Evolutionary conservation across 1,284 basidiomycete genomes (phyloP), one percentile per base, ranked within the genome.

Genomic region (Peniophora sp.): DNA sequence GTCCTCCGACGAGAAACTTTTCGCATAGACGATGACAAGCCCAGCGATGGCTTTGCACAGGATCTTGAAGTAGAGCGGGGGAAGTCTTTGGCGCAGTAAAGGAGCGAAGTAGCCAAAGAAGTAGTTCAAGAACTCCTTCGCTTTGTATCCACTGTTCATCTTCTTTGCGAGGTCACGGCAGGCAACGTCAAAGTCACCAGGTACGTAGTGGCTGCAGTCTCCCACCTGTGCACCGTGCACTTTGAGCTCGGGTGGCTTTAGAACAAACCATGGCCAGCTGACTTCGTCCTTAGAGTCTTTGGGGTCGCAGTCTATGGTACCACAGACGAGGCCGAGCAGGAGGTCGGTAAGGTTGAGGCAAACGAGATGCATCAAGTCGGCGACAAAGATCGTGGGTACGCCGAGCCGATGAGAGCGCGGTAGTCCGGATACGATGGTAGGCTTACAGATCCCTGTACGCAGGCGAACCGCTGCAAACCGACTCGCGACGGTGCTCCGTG

Each of bases 281-380:
- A n/a, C n/a, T n/a, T 20, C 39, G 1, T 41, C 35, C 14, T 53
- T 57, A n/a, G 51, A 34, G 43, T 68, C 60, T 12, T 49, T 39
- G 1, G 38, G 11, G 1, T 54, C 53, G 22, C 59, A 58, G 0
- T 63, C 52, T 2, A 71, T 41, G 0, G 54, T 60, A 0, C 66
- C 69, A 1, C 62, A 51, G 64, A 65, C 69, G 2, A 73, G 59
- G 0, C 46, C n/a, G 0, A 69, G 11, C 0, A 67, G 10, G 0
- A 72, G 56, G 17, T 71, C 64, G 0, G 60, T 47, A 0, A 72
- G 17, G 5, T 66, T 65, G 5, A 67, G 45, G 0, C 52, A 34
- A 3, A 63, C 46, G 0, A 69, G 55, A 48, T 74, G 72, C 71
- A 74, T 73, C 8, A 69, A 51, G 51, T 75, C 68, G 0, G 50